Evolutionary conservation across 352 stramenopile species (phyloP).

Genomic region (Halophytophthora polymorphica): DNA sequence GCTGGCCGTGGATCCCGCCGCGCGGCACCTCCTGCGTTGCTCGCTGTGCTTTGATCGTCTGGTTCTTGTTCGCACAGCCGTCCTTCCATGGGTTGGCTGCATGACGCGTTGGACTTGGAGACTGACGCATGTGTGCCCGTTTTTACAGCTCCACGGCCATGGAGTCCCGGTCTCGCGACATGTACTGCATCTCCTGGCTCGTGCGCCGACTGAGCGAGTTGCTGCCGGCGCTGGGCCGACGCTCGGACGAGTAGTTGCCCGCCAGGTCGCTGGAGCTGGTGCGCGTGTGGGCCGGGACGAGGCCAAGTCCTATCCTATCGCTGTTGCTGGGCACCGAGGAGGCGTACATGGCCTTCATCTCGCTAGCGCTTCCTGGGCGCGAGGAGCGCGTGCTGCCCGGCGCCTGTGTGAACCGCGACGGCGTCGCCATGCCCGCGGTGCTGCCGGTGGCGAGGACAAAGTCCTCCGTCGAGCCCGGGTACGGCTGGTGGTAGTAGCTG

Average conservation of each 20-base stretch:
- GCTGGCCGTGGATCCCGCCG: no score
- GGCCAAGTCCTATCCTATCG: conserved; percentile 27
- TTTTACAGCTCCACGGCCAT: conserved; percentile 33
- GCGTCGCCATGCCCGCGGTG: conserved; percentile 9
- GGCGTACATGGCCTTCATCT: conserved; percentile 27
- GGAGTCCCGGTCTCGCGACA: conserved; percentile 22
- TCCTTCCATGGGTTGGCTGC: no score
- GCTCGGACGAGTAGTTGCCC: conserved; percentile 21
- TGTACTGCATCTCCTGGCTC: conserved; percentile 24
- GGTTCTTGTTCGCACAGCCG: no score
- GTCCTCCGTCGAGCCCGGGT: conserved; percentile 12
- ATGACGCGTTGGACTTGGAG: not conserved
- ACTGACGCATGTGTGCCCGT: conserved; percentile 1
- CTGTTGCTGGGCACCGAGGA: conserved; percentile 21
- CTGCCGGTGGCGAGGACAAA: not conserved
- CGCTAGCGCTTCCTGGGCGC: conserved; percentile 19
- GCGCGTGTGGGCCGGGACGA: conserved; percentile 22
- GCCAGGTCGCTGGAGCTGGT: conserved; percentile 22
- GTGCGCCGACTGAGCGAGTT: conserved; percentile 17
- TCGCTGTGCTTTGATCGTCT: not conserved
- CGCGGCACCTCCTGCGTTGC: no score
- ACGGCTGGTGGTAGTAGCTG: conserved; percentile 40
- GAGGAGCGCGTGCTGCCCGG: conserved; percentile 6
- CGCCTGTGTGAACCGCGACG: conserved; percentile 13
- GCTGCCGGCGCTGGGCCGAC: conserved; percentile 19